Evolutionary conservation across 352 stramenopile species (phyloP).

Genomic region (Phytophthora sp.): DNA sequence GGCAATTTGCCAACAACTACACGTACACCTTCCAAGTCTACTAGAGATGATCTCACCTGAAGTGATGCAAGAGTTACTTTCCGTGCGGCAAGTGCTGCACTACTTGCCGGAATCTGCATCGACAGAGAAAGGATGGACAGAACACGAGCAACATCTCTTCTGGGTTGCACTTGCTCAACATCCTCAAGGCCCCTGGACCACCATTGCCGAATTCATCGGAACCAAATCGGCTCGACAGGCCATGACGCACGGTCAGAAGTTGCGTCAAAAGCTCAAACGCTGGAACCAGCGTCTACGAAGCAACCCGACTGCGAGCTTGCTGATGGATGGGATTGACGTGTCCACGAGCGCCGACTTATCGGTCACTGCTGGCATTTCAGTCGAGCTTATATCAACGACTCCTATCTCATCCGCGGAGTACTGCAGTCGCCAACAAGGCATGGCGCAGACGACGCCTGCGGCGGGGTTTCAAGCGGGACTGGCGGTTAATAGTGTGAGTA

Average conservation of each 20-base stretch:
- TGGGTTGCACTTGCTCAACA: slow-evolving; percentile 47
- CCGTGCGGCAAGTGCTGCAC: slow-evolving; percentile 33
- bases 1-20: slow-evolving; percentile 13
- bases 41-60: slow-evolving; percentile 33
- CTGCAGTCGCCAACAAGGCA: background rate
- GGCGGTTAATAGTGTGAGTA: slow-evolving; percentile 8
- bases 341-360: slow-evolving; percentile 1
- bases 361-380: slow-evolving; percentile 9
- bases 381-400: background rate
- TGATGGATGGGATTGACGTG: slow-evolving; percentile 25
- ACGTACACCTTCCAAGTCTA: background rate
- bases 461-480: background rate
- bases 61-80: slow-evolving; percentile 37
- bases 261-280: slow-evolving; percentile 55
- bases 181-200: slow-evolving; percentile 52
- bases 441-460: background rate
- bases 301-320: slow-evolving; percentile 24
- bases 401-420: background rate
- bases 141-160: slow-evolving; percentile 48
- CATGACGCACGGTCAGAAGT: slow-evolving; percentile 59
- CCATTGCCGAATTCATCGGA: slow-evolving; percentile 51
- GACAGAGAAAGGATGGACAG: slow-evolving; percentile 38
- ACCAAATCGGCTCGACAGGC: slow-evolving; percentile 54
- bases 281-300: slow-evolving; percentile 44
- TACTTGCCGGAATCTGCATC: slow-evolving; percentile 28